Evolutionary conservation across 495 filamentous ascomycete species (phyloP).

Genomic region (Aspergillus ostianus): DNA sequence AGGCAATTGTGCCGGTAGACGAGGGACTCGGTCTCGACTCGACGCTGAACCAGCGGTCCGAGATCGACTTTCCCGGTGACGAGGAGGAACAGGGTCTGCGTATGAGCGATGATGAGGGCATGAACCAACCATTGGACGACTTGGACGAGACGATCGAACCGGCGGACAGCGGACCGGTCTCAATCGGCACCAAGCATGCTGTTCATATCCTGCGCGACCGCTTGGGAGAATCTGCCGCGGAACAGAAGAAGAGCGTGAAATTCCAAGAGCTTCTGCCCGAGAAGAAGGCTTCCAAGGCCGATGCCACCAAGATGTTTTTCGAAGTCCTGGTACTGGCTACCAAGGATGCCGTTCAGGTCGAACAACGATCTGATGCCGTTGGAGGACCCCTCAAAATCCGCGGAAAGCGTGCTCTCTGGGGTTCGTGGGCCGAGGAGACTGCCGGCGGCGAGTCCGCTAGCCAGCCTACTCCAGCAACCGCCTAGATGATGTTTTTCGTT

Average conservation of each 20-base stretch:
- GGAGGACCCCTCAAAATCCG: slow-evolving; percentile 76
- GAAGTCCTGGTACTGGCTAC: slow-evolving; percentile 93
- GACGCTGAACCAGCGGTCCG: slow-evolving; percentile 44
- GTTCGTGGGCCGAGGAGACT: slow-evolving; percentile 87
- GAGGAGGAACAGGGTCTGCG: slow-evolving; percentile 45
- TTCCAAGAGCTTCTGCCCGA: slow-evolving; percentile 94
- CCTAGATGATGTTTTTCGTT: slow-evolving; percentile 16
- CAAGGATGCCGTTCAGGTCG: slow-evolving; percentile 97
- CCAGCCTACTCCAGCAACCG: slow-evolving; percentile 31
- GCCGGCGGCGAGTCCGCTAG: slow-evolving; percentile 57
- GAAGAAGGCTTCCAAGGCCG: slow-evolving; percentile 68
- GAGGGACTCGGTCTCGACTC: slow-evolving; percentile 54
- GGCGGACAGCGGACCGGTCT: slow-evolving; percentile 77
- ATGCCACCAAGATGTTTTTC: slow-evolving; percentile 99
- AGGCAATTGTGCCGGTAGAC: slow-evolving; percentile 45
- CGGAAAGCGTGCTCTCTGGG: slow-evolving; percentile 90
- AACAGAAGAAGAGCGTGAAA: slow-evolving; percentile 72
- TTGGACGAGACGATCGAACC: slow-evolving; percentile 84
- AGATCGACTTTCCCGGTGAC: slow-evolving; percentile 65
- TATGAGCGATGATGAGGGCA: slow-evolving; percentile 54
- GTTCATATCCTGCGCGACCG: slow-evolving; percentile 90
- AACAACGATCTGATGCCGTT: slow-evolving; percentile 72
- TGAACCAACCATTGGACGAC: slow-evolving; percentile 41
- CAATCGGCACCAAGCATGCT: slow-evolving; percentile 87
- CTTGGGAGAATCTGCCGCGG: slow-evolving; percentile 64